These are phyloP conservation scores for Paraconiothyrium sp. DNA, from an alignment of 2,329 filamentous ascomycete species.

Conservation along the genomic window DNA sequence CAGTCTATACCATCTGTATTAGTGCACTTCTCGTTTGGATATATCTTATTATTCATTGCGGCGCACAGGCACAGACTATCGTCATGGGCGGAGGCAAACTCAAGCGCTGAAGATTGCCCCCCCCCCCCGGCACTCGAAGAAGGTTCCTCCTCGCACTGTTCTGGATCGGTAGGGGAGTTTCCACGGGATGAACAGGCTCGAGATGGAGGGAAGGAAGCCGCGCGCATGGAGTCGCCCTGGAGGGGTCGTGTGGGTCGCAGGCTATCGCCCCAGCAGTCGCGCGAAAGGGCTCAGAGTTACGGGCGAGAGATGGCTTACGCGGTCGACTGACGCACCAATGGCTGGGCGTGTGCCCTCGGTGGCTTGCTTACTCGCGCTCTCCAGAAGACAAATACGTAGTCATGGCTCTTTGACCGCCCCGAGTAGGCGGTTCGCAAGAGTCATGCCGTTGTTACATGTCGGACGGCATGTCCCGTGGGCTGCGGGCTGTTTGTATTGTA, in stretches of 20 bases:
- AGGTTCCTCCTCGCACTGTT: background rate
- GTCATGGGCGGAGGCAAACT: constrained; percentile 19
- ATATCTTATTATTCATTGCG: constrained; percentile 6
- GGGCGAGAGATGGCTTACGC: constrained; percentile 10
- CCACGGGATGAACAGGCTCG: background rate
- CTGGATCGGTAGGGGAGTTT: background rate
- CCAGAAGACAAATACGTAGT: background rate
- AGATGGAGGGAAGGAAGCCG: background rate
- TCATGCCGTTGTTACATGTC: background rate
- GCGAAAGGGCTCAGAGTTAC: constrained; percentile 8
- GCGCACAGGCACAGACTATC: constrained; percentile 6
- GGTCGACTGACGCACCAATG: constrained; percentile 5
- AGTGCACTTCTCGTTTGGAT: background rate
- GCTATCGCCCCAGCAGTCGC: background rate
- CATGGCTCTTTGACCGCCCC: constrained; percentile 3
- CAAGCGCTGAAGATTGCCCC: constrained; percentile 26
- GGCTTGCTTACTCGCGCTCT: background rate
- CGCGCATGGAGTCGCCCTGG: background rate
- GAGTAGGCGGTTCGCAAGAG: constrained; percentile 1
- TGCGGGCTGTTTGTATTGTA: too few species aligned
- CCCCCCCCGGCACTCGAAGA: background rate
- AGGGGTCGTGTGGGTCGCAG: background rate
- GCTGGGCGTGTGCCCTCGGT: background rate
- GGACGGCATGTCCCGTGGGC: constrained; percentile 2
- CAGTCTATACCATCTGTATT: background rate